Evolutionary conservation across 208 protist species (phyloP), one percentile per base, ranked within the genome.

Genomic region (Acanthamoeba rhysodes): DNA sequence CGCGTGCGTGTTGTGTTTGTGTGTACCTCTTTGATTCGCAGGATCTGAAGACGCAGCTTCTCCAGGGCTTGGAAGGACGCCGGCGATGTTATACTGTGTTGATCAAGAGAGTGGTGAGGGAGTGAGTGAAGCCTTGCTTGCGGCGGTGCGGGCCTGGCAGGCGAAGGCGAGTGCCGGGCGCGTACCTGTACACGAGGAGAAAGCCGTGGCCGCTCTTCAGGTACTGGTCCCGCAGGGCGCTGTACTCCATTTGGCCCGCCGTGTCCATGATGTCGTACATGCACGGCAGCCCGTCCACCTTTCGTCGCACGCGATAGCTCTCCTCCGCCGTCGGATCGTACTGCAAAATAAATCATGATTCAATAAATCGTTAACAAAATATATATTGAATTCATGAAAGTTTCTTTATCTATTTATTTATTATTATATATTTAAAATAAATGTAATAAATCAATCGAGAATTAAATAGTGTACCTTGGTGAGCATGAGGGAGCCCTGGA

Each of bases 241-340:
- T 95, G 93, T 97, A 98, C 95, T 98, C 97, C 82, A 97, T 96
- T 84, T 98, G 97, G 24, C 93, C 97, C n/a, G 97, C 97, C n/a
- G 98, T 98, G 96, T 98, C 98, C 10, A 98, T 29, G 72, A 98
- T 98, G 53, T 98, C 97, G n/a, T 99, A 87, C n/a, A 97, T 82
- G 27, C 85, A 95, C 24, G 66, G 34, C 24, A 97, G 74, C 29
- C 96, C 96, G 96, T 98, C 97, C 32, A 99, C 95, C 53, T 80
- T 82, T 20, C 72, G 29, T 10, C 72, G 72, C 41, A 90, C 82
- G 34, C 82, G 82, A 64, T 90, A 90, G 50, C 82, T 90, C 4
- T 90, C 82, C 55, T 90, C 82, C 7, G 55, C 55, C 48, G 82
- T 90, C 7, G 82, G 82, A 64, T 90, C 82, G 50, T 90, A 90